Conservation (phyloP, 2,329 filamentous ascomycete genomes). For the Sphaerulina vaccinii region DNA sequence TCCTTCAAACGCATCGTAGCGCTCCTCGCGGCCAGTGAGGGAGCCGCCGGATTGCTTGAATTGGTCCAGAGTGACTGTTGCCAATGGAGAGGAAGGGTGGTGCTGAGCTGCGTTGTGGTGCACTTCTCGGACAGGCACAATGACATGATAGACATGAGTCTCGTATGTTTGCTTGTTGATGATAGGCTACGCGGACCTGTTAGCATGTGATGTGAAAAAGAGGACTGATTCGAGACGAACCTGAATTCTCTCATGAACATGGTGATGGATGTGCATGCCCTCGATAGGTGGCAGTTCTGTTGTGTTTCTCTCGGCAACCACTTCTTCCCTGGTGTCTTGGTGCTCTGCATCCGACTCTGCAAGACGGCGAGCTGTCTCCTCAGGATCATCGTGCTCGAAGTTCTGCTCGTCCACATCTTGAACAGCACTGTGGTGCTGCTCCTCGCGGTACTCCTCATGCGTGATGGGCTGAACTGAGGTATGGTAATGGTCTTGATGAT, state of each 20-base stretch:
- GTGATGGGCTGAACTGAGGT: conserved; percentile 65
- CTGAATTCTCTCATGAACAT: conserved; percentile 62
- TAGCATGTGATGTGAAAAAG: neutral
- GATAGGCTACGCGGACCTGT: conserved; percentile 38
- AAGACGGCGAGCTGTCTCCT: conserved; percentile 48
- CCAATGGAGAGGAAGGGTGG: conserved; percentile 63
- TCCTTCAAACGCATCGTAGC: conserved; percentile 60
- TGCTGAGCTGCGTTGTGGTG: conserved; percentile 66
- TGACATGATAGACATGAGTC: conserved; percentile 66
- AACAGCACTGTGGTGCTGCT: conserved; percentile 61
- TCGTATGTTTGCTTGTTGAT: conserved; percentile 66
- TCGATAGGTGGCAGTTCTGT: conserved; percentile 51
- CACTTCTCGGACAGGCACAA: conserved; percentile 67
- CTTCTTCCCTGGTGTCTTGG: conserved; percentile 48
- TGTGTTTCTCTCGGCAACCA: conserved; percentile 51
- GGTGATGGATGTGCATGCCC: conserved; percentile 64
- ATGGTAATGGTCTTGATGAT: conserved; percentile 72
- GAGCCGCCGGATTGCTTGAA: conserved; percentile 58
- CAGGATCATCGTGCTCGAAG: conserved; percentile 59
- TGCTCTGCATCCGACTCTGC: conserved; percentile 56
- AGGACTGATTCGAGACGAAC: too few relatives aligned
- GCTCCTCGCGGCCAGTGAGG: conserved; percentile 54
- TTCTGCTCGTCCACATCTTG: conserved; percentile 59
- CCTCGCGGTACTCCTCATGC: conserved; percentile 57
- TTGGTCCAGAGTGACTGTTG: conserved; percentile 62